Conservation (phyloP, 2,329 filamentous ascomycete genomes). For the Gremmenia infestans region DNA sequence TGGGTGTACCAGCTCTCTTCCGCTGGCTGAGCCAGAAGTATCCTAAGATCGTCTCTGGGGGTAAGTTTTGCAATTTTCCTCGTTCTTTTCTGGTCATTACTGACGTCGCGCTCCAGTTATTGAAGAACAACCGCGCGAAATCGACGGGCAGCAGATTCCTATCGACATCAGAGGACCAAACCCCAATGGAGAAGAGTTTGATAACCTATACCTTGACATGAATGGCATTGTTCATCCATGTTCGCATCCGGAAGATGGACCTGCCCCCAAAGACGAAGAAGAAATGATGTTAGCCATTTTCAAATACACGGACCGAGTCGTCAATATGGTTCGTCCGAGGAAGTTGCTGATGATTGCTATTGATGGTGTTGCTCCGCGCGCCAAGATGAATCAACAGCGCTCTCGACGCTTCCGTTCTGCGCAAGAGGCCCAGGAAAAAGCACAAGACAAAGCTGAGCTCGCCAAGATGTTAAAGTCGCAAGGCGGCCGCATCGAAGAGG, state of each 20-base stretch:
- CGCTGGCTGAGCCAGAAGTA: constrained; percentile 97
- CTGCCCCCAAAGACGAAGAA: constrained; percentile 87
- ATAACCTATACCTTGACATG: constrained; percentile 98
- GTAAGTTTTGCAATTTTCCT: background rate
- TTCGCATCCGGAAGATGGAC: constrained; percentile 91
- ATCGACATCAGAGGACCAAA: constrained; percentile 81
- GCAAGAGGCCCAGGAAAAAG: constrained; percentile 91
- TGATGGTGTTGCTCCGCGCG: constrained; percentile 93
- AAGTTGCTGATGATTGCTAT: constrained; percentile 98
- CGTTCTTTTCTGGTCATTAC: constrained; percentile 42
- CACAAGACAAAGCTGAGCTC: constrained; percentile 83
- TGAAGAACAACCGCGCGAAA: constrained; percentile 74
- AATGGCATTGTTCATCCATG: constrained; percentile 99
- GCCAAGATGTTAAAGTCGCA: constrained; percentile 79
- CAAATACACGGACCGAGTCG: constrained; percentile 95
- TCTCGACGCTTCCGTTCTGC: constrained; percentile 92
- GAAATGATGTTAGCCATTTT: constrained; percentile 99
- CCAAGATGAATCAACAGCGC: constrained; percentile 99
- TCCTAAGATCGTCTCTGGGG: constrained; percentile 72
- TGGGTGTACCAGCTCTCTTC: constrained; percentile 48
- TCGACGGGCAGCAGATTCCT: constrained; percentile 81
- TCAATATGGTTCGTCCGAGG: constrained; percentile 96
- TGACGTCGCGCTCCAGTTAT: constrained; percentile 87
- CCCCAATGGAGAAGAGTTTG: constrained; percentile 95
- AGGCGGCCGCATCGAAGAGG: constrained; percentile 56